These are phyloP conservation scores for Orbilia ellipsospora DNA, from an alignment of 2,329 filamentous ascomycete genomes.

Conservation along the genomic window DNA sequence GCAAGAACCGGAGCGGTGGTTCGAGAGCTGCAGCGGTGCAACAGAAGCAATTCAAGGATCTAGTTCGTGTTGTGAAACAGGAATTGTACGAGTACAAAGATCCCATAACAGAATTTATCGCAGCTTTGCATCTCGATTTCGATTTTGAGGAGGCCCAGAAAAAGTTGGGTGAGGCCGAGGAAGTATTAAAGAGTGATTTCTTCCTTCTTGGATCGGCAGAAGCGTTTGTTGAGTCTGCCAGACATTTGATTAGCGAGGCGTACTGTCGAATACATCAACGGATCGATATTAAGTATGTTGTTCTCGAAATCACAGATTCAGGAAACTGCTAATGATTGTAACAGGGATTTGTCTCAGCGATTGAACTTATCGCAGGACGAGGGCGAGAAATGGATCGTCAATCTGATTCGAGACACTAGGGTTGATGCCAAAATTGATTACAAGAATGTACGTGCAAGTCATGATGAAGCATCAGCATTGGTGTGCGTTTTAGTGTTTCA, in stretches of 20 bases:
- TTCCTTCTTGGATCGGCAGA: constrained; percentile 89
- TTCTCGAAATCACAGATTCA: background rate
- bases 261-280: constrained; percentile 99
- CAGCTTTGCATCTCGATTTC: constrained; percentile 94
- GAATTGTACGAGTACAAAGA: constrained; percentile 98
- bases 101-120: constrained; percentile 94
- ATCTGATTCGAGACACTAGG: constrained; percentile 95
- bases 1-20: constrained; percentile 74
- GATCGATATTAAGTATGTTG: constrained; percentile 86
- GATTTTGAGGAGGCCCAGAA: constrained; percentile 97
- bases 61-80: constrained; percentile 93
- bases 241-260: constrained; percentile 96
- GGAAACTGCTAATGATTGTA: constrained; percentile 53
- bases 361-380: constrained; percentile 92
- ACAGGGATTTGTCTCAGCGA: constrained; percentile 84
- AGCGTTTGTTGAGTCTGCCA: constrained; percentile 89
- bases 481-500: background rate
- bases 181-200: constrained; percentile 92
- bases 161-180: constrained; percentile 85
- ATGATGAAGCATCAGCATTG: background rate
- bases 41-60: constrained; percentile 98
- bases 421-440: constrained; percentile 99
- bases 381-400: constrained; percentile 99
- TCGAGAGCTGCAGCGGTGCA: constrained; percentile 82
- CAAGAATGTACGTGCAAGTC: constrained; percentile 70